Conservation (phyloP, 139 green algal species). For the Tetradesmus obliquus region DNA sequence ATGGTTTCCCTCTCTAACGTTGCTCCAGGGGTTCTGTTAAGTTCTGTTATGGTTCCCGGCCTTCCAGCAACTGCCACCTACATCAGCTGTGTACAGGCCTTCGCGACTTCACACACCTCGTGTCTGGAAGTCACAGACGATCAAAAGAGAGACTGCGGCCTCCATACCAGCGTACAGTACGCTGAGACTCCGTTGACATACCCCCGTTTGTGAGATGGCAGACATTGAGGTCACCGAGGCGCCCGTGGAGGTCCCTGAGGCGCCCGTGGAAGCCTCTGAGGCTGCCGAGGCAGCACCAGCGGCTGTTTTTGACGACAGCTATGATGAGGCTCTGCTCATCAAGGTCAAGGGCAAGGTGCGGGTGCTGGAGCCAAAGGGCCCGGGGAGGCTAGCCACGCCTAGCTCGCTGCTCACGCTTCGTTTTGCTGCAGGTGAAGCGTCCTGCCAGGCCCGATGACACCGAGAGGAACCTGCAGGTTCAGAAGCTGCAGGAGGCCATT, state of each 20-base stretch:
- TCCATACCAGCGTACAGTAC: conserved; percentile 26
- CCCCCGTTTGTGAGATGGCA: conserved; percentile 20
- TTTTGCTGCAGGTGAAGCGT: conserved; percentile 12
- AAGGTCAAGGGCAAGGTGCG: conserved; percentile 45
- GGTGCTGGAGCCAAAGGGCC: background rate
- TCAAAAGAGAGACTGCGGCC: background rate
- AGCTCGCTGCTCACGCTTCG: background rate
- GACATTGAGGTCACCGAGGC: background rate
- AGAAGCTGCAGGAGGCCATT: conserved; percentile 66
- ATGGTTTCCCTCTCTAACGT: background rate
- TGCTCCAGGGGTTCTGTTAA: background rate
- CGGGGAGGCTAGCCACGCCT: background rate
- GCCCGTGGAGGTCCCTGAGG: background rate
- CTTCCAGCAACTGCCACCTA: background rate
- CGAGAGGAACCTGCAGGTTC: conserved; percentile 59
- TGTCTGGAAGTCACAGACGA: conserved; percentile 5
- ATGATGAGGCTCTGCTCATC: conserved; percentile 45
- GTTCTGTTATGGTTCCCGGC: background rate
- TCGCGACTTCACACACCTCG: background rate
- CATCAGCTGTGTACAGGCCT: background rate
- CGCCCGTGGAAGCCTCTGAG: background rate
- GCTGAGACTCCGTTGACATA: conserved; percentile 29
- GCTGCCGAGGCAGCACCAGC: background rate
- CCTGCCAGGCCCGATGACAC: conserved; percentile 57
- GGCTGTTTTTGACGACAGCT: conserved; percentile 21